A percentile compares a stretch with the other conserved stretches of the same genome.
These are phyloP conservation scores for Acrodontium crateriforme DNA, from an alignment of 2,329 filamentous ascomycete genomes.

Conservation along the genomic window DNA sequence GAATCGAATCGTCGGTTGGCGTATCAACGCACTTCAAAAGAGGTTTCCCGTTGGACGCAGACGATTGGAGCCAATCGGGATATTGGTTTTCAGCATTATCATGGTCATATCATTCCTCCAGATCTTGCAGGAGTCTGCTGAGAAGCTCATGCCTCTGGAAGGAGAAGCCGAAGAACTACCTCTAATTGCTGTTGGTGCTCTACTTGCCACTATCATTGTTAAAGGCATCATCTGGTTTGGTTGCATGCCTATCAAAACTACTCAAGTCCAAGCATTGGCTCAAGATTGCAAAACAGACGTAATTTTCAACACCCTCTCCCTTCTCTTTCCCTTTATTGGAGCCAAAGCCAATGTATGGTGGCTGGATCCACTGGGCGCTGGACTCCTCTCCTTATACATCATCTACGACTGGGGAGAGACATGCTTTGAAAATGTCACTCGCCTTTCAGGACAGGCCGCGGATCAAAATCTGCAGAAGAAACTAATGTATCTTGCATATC, in stretches of 20 bases:
- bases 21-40: slow-evolving; percentile 34
- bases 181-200: slow-evolving; percentile 41
- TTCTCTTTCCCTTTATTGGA: slow-evolving; percentile 50
- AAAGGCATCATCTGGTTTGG: slow-evolving; percentile 49
- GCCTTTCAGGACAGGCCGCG: slow-evolving; percentile 45
- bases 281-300: slow-evolving; percentile 53
- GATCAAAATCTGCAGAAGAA: slow-evolving; percentile 40
- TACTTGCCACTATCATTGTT: slow-evolving; percentile 43
- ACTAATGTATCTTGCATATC: slow-evolving; percentile 44
- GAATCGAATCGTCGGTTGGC: slow-evolving; percentile 45
- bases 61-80: slow-evolving; percentile 47
- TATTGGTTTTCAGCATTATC: slow-evolving; percentile 48
- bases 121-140: slow-evolving; percentile 46
- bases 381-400: slow-evolving; percentile 50
- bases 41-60: slow-evolving; percentile 45
- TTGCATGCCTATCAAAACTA: slow-evolving; percentile 46
- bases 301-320: slow-evolving; percentile 49
- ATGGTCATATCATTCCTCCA: slow-evolving; percentile 51
- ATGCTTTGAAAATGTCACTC: slow-evolving; percentile 44
- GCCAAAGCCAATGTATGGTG: slow-evolving; percentile 48
- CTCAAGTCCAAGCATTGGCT: slow-evolving; percentile 48
- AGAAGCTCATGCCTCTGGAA: slow-evolving; percentile 39
- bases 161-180: slow-evolving; percentile 38
- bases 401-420: slow-evolving; percentile 56
- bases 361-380: slow-evolving; percentile 51